A percentile compares a stretch with the other conserved stretches of the same genome.
Conservation (phyloP, 164 flowering plant species). For the Echeveria elegans region DNA sequence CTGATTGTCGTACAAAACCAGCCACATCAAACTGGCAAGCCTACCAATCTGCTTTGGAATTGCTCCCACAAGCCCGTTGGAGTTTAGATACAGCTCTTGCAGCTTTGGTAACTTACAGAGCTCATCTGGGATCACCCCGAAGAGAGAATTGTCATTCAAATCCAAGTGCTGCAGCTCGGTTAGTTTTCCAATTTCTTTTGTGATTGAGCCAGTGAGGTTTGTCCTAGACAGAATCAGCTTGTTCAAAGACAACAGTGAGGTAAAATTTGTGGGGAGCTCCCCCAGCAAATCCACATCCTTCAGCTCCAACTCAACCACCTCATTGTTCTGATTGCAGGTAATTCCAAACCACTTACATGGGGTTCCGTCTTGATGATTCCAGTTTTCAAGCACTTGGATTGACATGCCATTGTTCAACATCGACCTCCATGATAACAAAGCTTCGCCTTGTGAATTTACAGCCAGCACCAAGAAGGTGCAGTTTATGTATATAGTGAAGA, state of each 20-base stretch:
- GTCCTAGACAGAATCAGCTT: constrained; percentile 47
- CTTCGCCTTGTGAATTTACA: constrained; percentile 47
- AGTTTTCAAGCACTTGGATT: constrained; percentile 24
- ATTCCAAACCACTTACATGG: constrained; percentile 68
- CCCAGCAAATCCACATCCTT: constrained; percentile 56
- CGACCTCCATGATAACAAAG: constrained; percentile 55
- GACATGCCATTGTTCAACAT: constrained; percentile 28
- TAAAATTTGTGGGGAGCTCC: constrained; percentile 34
- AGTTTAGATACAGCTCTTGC: constrained; percentile 37
- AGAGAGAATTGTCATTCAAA: constrained; percentile 51
- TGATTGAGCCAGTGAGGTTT: constrained; percentile 66
- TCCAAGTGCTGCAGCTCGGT: constrained; percentile 33
- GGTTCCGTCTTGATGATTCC: constrained; percentile 34
- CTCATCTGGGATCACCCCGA: constrained; percentile 58
- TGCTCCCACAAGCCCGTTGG: constrained; percentile 51
- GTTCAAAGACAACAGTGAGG: constrained; percentile 30
- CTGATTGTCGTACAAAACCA: constrained; percentile 60
- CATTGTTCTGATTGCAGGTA: constrained; percentile 32
- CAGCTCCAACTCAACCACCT: constrained; percentile 41
- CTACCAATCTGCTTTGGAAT: constrained; percentile 54
- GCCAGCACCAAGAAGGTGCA: constrained; percentile 17
- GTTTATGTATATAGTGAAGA: constrained; percentile 4
- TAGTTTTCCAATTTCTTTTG: constrained; percentile 34
- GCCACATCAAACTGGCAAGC: constrained; percentile 34
- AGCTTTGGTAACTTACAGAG: constrained; percentile 38